phyloP scores from a whole-genome alignment of 371 early-diverging fungal genomes.

The Chytridium lagenaria region DNA sequence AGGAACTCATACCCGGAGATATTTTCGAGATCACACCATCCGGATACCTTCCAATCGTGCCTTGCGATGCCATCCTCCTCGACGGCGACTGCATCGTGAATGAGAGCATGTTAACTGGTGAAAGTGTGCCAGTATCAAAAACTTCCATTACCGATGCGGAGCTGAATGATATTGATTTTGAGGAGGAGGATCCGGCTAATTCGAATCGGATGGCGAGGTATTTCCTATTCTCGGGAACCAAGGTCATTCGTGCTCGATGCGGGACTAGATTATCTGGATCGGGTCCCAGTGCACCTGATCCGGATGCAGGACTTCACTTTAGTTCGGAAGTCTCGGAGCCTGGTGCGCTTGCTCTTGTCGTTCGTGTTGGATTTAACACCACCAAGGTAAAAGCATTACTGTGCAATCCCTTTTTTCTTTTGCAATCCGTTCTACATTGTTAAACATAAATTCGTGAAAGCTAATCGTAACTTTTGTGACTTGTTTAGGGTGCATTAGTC shows the following conservation, averaged over 20 bases:
- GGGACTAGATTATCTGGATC: slow-evolving; percentile 25
- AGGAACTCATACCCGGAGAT: slow-evolving; percentile 96
- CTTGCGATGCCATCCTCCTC: slow-evolving; percentile 96
- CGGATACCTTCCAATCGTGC: slow-evolving; percentile 61
- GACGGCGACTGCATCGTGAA: slow-evolving; percentile 97
- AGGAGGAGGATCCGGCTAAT: slow-evolving; percentile 64
- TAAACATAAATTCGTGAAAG: too few species aligned
- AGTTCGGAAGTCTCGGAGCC: slow-evolving; percentile 13
- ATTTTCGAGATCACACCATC: slow-evolving; percentile 75
- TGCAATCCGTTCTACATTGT: too few species aligned
- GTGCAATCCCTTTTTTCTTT: neutral
- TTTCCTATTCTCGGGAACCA: slow-evolving; percentile 91
- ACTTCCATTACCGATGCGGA: slow-evolving; percentile 72
- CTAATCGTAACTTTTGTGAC: neutral
- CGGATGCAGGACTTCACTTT: slow-evolving; percentile 23
- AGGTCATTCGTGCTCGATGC: slow-evolving; percentile 83
- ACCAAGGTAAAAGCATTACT: slow-evolving; percentile 80
- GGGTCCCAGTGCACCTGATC: slow-evolving; percentile 21
- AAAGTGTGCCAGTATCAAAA: slow-evolving; percentile 84
- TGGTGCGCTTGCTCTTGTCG: slow-evolving; percentile 53
- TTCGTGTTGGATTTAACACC: slow-evolving; percentile 97
- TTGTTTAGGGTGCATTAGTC: slow-evolving; percentile 63
- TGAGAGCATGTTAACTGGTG: slow-evolving; percentile 99
- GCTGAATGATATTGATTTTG: slow-evolving; percentile 74
- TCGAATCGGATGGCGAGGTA: slow-evolving; percentile 77